phyloP scores from a whole-genome alignment of 1,284 basidiomycete species.

The Jaminaea rosea region DNA sequence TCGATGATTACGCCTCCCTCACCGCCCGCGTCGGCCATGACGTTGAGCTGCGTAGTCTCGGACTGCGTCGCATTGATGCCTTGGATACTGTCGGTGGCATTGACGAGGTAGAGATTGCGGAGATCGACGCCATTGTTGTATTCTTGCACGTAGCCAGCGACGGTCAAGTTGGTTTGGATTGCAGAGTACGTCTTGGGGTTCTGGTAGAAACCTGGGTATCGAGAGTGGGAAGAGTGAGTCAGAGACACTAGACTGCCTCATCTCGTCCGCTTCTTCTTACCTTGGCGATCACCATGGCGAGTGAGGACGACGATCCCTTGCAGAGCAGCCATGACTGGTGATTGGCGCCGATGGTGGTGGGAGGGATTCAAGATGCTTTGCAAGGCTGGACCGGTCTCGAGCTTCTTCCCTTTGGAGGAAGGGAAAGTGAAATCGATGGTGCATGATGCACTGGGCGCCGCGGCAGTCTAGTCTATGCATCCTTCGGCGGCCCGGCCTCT shows the following conservation, averaged over 20 bases:
- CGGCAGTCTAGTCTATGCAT: no score
- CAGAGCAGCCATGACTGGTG: no score
- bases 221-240: neutral
- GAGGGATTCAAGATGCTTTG: no score
- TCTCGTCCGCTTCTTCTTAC: constrained; percentile 48
- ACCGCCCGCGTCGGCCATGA: constrained; percentile 55
- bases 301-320: constrained; percentile 70
- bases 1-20: constrained; percentile 77
- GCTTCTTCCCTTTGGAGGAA: no score
- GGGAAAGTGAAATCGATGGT: no score
- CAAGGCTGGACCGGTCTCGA: no score
- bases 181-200: constrained; percentile 54
- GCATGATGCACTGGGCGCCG: no score
- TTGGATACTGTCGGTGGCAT: constrained; percentile 55
- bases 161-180: constrained; percentile 66
- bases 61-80: constrained; percentile 51
- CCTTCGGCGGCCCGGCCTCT: no score
- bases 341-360: no score
- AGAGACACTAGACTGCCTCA: constrained; percentile 5
- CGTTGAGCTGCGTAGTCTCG: constrained; percentile 19
- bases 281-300: constrained; percentile 70
- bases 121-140: constrained; percentile 62
- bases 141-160: constrained; percentile 59
- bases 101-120: constrained; percentile 61
- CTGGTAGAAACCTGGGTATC: constrained; percentile 21